Evolutionary conservation across 1,284 basidiomycete genomes (phyloP).

Genomic region (Cutaneotrichosporon sp.): DNA sequence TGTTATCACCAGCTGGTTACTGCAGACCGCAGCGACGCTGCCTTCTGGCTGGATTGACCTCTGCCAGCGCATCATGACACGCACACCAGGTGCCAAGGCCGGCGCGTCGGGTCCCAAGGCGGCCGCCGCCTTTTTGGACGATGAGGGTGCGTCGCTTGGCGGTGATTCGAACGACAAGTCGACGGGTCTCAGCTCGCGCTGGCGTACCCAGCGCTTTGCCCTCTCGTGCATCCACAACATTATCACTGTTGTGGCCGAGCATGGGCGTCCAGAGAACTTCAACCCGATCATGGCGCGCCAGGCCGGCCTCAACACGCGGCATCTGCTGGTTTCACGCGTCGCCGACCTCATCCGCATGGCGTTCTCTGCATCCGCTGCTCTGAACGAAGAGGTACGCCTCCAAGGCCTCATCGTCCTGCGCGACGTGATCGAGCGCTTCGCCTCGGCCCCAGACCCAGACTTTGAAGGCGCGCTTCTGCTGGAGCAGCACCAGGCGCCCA

Average conservation of each 20-base stretch:
- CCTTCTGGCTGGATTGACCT: constrained; percentile 97
- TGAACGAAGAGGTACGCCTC: constrained; percentile 91
- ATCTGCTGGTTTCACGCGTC: constrained; percentile 43
- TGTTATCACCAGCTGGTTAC: constrained; percentile 91
- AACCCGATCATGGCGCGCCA: constrained; percentile 61
- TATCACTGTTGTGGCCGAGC: constrained; percentile 66
- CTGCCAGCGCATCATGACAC: constrained; percentile 88
- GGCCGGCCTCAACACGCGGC: constrained; percentile 31
- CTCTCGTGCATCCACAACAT: constrained; percentile 88
- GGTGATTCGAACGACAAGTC: constrained; percentile 35
- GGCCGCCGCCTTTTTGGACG: constrained; percentile 58
- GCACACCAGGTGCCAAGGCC: constrained; percentile 59
- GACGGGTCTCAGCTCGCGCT: constrained; percentile 66
- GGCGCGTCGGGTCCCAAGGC: constrained; percentile 1
- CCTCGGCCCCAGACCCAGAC: constrained; percentile 80
- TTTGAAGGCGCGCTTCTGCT: constrained; percentile 84
- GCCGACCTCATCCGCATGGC: constrained; percentile 92
- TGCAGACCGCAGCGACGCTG: constrained; percentile 86
- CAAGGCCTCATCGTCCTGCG: constrained; percentile 82
- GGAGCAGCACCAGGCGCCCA: constrained; percentile 98
- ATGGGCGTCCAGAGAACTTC: constrained; percentile 73
- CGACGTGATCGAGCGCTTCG: constrained; percentile 91
- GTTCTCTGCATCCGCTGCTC: constrained; percentile 91
- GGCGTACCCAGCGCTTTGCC: constrained; percentile 95
- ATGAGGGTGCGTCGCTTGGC: constrained; percentile 85